Percentiles rank a stretch among this genome's conserved stretches.
Evolutionary conservation across 148 eudicot genomes (phyloP).

Genomic region (Rhododendron ferrugineum): DNA sequence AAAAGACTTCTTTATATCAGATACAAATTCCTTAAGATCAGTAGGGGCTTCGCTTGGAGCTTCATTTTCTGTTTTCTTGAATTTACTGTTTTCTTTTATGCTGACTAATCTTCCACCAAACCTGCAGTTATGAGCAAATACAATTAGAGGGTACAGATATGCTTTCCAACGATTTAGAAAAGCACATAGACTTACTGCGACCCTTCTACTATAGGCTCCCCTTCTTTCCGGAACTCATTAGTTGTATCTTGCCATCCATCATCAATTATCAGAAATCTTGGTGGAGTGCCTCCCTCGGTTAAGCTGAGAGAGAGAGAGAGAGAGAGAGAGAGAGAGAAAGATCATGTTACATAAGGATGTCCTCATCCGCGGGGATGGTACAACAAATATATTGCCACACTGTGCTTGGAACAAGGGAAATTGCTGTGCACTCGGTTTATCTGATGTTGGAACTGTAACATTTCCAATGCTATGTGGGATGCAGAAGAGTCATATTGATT

Average conservation of each 20-base stretch:
- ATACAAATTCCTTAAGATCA: conserved; percentile 29
- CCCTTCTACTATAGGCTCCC: conserved; percentile 36
- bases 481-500: not conserved
- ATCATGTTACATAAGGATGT: not conserved
- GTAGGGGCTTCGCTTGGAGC: conserved; percentile 8
- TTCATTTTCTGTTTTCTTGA: conserved; percentile 12
- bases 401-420: not conserved
- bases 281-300: conserved; percentile 34
- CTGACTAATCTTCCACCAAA: conserved; percentile 33
- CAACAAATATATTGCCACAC: not conserved
- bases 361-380: not conserved
- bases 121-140: conserved; percentile 17
- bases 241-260: conserved; percentile 43
- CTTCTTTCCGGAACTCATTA: conserved; percentile 37
- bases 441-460: not conserved
- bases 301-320: conserved; percentile 19
- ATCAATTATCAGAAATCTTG: conserved; percentile 35
- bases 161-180: not conserved
- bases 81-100: conserved; percentile 36
- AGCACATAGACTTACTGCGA: conserved; percentile 22
- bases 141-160: conserved; percentile 5
- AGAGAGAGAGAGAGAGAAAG: not conserved
- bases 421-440: not conserved
- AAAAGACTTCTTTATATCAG: conserved; percentile 28
- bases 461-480: not conserved